phyloP scores from a whole-genome alignment of 2,329 filamentous ascomycete species.

The Xylaria hypoxylon region DNA sequence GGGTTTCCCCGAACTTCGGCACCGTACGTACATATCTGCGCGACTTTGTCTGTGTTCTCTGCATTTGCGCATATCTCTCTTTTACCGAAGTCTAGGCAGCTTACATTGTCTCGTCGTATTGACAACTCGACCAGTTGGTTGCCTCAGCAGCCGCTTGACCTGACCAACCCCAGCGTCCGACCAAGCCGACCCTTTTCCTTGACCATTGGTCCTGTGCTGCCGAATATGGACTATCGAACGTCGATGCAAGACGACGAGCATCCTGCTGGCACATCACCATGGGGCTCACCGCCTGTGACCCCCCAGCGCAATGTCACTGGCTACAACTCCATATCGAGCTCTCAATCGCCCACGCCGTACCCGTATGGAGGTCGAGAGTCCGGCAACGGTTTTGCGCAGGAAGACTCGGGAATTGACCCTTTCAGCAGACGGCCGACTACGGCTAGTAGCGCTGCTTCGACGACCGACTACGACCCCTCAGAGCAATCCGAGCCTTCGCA shows the following conservation, averaged over 20 bases:
- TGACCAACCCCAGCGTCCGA: conserved; percentile 25
- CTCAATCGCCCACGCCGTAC: conserved; percentile 56
- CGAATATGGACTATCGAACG: conserved; percentile 68
- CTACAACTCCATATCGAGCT: conserved; percentile 57
- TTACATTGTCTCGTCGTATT: neutral
- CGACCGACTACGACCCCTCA: conserved; percentile 55
- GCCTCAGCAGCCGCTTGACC: conserved; percentile 5
- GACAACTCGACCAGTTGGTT: conserved; percentile 6
- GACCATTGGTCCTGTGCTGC: conserved; percentile 23
- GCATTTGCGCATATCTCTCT: neutral
- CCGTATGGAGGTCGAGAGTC: conserved; percentile 56
- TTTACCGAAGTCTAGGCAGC: neutral
- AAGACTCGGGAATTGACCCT: conserved; percentile 54
- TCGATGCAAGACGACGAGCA: conserved; percentile 67
- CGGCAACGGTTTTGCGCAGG: conserved; percentile 58
- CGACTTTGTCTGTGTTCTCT: neutral
- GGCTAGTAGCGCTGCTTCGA: conserved; percentile 59
- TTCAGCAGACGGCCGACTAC: conserved; percentile 61
- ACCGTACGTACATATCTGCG: conserved; percentile 4
- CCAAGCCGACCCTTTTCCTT: conserved; percentile 23
- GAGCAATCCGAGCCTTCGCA: conserved; percentile 49
- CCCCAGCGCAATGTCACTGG: conserved; percentile 59
- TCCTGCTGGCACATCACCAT: conserved; percentile 64
- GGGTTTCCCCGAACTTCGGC: neutral
- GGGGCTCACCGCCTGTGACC: conserved; percentile 65